These are phyloP conservation scores for Chloris gayana DNA, from an alignment of 176 grass and related monocot genomes.

Conservation along the genomic window DNA sequence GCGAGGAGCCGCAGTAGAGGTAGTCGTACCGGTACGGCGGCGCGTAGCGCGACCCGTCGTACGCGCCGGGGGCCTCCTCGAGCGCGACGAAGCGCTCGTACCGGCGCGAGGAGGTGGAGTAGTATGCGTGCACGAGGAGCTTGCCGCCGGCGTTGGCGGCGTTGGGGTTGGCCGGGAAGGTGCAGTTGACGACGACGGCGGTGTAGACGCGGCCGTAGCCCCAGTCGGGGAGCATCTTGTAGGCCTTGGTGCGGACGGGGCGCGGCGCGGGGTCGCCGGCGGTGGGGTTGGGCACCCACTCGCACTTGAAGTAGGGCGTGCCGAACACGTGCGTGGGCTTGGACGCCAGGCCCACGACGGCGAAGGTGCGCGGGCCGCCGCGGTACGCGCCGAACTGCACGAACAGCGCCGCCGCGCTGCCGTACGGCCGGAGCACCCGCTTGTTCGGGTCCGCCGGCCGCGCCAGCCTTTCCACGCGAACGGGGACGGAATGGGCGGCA, in stretches of 20 bases:
- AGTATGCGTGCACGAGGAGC: slow-evolving; percentile 91
- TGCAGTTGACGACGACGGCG: slow-evolving; percentile 88
- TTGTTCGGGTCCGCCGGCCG: slow-evolving; percentile 57
- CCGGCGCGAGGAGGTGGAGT: slow-evolving; percentile 67
- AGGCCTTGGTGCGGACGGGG: slow-evolving; percentile 74
- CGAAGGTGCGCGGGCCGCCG: slow-evolving; percentile 74
- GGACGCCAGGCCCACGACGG: slow-evolving; percentile 73
- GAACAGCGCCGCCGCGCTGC: slow-evolving; percentile 81
- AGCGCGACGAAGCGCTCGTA: slow-evolving; percentile 82
- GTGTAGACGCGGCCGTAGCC: slow-evolving; percentile 94
- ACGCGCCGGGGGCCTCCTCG: slow-evolving; percentile 69
- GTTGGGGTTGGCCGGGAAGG: slow-evolving; percentile 83
- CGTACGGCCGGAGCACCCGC: slow-evolving; percentile 64
- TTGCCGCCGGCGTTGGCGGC: slow-evolving; percentile 66
- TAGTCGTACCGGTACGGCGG: slow-evolving; percentile 82
- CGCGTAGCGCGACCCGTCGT: slow-evolving; percentile 55
- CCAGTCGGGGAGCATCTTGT: slow-evolving; percentile 96
- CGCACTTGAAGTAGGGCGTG: slow-evolving; percentile 93
- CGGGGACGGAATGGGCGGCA: background rate
- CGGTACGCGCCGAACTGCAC: slow-evolving; percentile 93
- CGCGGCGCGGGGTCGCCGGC: slow-evolving; percentile 42
- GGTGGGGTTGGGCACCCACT: slow-evolving; percentile 66
- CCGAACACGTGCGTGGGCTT: slow-evolving; percentile 83
- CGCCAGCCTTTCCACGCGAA: background rate
- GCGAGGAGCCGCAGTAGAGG: slow-evolving; percentile 91